Base-by-base conservation (phyloP, 441 rosid species). In the Erysimum cheiri region DNA sequence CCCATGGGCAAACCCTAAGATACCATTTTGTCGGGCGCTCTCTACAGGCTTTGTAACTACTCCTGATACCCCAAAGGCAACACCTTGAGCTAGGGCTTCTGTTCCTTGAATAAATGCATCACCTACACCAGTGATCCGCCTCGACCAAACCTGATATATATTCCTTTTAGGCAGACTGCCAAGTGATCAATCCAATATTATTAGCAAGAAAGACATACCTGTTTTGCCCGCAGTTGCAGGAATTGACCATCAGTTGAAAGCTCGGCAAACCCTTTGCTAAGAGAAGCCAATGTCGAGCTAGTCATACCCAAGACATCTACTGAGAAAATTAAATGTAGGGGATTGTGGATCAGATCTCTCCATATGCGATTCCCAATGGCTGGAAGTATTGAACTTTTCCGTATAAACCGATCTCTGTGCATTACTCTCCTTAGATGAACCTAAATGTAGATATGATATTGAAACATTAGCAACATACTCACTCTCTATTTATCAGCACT, bases 301-400 rank as follows among this genome's bases (percentile, higher is more conserved):
- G 99, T 89, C 98, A 96, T 91, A 33, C 99, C 99, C 81, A 96
- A 91, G 32, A 96, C 97, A 83, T 96, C 97, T 19, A 96, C 90
- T 37, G 99, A 96, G 84, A 93, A 91, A 69, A 96, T 75, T 69
- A 96, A 80, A 82, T 93, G 98, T 63, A 96, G 78, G 47, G 99
- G 99, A 83, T 96, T 96, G 88, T 96, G 99, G 75, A 96, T 88
- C 78, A 96, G 78, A 69, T 96, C 99, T 81, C 98, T 89, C 92
- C 92, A 89, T 72, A 96, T 82, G 58, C 97, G 99, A 73, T 86
- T 88, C 76, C 83, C 81, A 48, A 93, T 78, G 76, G 98, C 98
- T 80, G 99, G 92, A 74, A 82, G 47, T 71, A 96, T 87, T 52
- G 97, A 91, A 79, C 99, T 96, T 82, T 88, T 87, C 70, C 97